Evolutionary conservation across 352 stramenopile species (phyloP), one percentile per base, ranked within the genome.

Genomic region (Phytophthora cryptogea): DNA sequence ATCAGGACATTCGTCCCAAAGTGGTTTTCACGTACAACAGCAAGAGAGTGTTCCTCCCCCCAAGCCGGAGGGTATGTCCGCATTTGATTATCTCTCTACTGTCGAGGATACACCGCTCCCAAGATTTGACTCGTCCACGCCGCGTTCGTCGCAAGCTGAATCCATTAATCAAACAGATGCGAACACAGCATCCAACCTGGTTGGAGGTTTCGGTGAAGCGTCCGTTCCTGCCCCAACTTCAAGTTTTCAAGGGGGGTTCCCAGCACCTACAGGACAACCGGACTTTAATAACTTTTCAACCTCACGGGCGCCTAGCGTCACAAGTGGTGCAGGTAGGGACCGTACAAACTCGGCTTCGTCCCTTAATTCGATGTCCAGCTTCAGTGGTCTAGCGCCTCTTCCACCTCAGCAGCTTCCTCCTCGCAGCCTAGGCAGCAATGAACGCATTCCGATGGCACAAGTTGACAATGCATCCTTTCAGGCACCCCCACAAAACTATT

Each of bases 21-120:
- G 57, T 42, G 56, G 60, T 14, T 63, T 68, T 39, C 26, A 33
- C 14, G 27, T 20, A 32, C 54, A 37, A 20, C 61, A 71, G 47
- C 58, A 68, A 45, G 37, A 59, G 33, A 53, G 16, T 35, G 37
- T 45, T 16, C n/a, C 54, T 14, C 31, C 55, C 36, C 73, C 33
- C 1, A 67, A 76, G 26, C 48, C 57, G 14, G 70, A 86, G 28
- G 63, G 78, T 7, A 81, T 79, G 65, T 83, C 83, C 27, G 77
- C 83, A 11, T 92, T 90, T 57, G 83, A 76, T 4, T 71, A 68
- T 0, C 50, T 92, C 1, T 74, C 74, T 13, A 55, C 67, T 6
- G 45, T 44, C 11, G 58, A 64, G 10, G 80, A 88, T 33, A 41
- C 59, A 27, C 53, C 63, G 0, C 43, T 83, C 4, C 60, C 74